Evolutionary conservation across 352 stramenopile species (phyloP), one percentile per base, ranked within the genome.

Genomic region (Phytopythium litorale): DNA sequence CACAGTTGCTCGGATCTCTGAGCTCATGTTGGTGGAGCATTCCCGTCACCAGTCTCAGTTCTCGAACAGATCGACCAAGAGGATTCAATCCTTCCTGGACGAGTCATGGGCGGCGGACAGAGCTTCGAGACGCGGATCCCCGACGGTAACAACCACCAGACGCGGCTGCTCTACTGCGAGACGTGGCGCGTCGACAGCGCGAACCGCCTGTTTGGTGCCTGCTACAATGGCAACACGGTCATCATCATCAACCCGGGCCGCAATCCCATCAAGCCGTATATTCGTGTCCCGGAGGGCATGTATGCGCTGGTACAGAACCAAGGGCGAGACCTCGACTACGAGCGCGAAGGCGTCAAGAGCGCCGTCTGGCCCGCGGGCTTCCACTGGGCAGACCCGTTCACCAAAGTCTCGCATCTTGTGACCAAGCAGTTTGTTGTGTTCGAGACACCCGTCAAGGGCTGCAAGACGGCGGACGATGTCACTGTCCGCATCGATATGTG

Each of bases 371-470:
- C 88, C 0, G 60, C 84, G 15, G 89, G 89, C 4, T 86, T 96
- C 63, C 88, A 96, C 65, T 77, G 62, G 61, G 79, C 83, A 3
- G 87, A 73, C 15, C 46, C 82, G 25, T 96, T 88, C 67, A 87
- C 90, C 30, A 91, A 91, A 62, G 81, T 96, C 16, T 84, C 87
- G 0, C 87, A 97, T 52, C 67, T 97, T 12, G 83, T 97, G 13
- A 97, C 88, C 28, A 94, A 94, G 73, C 88, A 96, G 64, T 89
- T 81, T 58, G 88, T 96, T 35, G 76, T 96, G 16, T 96, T 95
- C 54, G 81, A 96, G 64, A 93, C 86, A 7, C 85, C 85, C 7
- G 84, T 97, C 3, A 94, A 96, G 62, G 88, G 86, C 23, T 97
- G 88, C 73, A 94, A 94, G 72, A 97, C 90, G 1, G 76, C 79